Evolutionary conservation across 768 basidiomycete genomes (phyloP), one percentile per base, ranked within the genome.

Genomic region (Dendrothele bispora): DNA sequence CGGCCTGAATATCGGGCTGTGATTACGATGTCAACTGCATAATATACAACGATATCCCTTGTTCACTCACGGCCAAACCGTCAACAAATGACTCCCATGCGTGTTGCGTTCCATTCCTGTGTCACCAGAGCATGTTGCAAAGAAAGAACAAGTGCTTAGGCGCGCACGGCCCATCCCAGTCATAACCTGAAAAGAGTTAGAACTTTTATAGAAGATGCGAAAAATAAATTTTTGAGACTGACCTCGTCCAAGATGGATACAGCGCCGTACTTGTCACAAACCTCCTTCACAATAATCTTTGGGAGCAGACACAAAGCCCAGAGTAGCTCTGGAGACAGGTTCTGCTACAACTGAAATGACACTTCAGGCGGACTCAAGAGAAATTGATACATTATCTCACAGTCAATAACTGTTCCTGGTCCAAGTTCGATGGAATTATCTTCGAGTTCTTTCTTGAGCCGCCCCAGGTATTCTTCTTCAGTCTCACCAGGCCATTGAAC

Each of bases 231-330:
- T 43, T 49, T 21, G n/a, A n/a, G 48, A 54, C 67, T 39, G 20
- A 74, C 88, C 66, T 95, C 92, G 58, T 95, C 93, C 28, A 93
- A 75, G 32, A 94, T 89, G 63, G 92, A 84, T 14, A 95, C 65
- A 1, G 80, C 88, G 34, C 74, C 86, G 55, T 76, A 84, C 64
- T 85, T 89, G 28, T 86, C 78, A 55, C 88, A 89, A 20, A 90
- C 86, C 11, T 83, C 82, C 56, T 86, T 89, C 82, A 91, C 93
- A 86, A 61, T 94, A 93, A 2, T 91, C 91, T 54, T 84, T 85
- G 1, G 91, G 90, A 5, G 88, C 81, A 29, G 83, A 63, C 1
- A 91, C 73, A 25, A 78, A 84, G 21, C 91, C 92, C 2, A 85
- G 84, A 1, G 88, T 84, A 1, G 90, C 91, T 17, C 91, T 91